Evolutionary conservation across 2,329 filamentous ascomycete species (phyloP), one percentile per base, ranked within the genome.

Genomic region (Ophiocordyceps camponoti-floridani): DNA sequence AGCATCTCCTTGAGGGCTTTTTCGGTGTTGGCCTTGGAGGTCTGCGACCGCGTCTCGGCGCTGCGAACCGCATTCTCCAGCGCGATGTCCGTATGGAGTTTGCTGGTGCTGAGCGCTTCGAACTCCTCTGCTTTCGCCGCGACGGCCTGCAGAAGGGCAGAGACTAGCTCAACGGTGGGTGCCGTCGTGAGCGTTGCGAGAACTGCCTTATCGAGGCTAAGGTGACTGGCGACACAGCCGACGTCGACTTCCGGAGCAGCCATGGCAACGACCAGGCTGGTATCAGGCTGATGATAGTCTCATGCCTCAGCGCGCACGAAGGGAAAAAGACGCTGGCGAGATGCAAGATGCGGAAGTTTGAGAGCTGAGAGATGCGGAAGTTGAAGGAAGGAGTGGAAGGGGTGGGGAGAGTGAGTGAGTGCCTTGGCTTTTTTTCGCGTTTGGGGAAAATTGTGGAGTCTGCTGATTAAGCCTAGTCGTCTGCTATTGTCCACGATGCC

Each of bases 71-170:
- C 82, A 61, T 86, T 91, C 61, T 98, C 91, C 8, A 96, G 74
- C 66, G 96, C 88, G 41, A 98, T 91, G 55, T 94, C 86, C 41
- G 84, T 69, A 52, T 85, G 81, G 41, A 95, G 72, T 65, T 95
- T 96, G 51, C 94, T 84, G 10, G 89, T 81, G 54, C 82, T 85
- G 38, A 94, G 66, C 37, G 79, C 74, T 58, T 94, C 86, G 54
- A 77, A 81, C 55, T 94, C 86, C 54, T 80, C 83, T 33, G 84
- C 86, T 61, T 91, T 94, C 28, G 69, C 66, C 23, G 80, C 74
- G 44, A 96, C 75, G 26, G 83, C 80, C 49, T 76, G 70, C 38
- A 98, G 72, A 44, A 98, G 70, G 40, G 75, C 68, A 47, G 75
- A 72, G 51, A 95, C 82, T 26, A 94, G 76, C 12, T 93, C 85